These are phyloP conservation scores for Bryoerythrophyllum caledonicum DNA, from an alignment of 225 moss, liverwort and hornwort genomes.

Conservation along the genomic window DNA sequence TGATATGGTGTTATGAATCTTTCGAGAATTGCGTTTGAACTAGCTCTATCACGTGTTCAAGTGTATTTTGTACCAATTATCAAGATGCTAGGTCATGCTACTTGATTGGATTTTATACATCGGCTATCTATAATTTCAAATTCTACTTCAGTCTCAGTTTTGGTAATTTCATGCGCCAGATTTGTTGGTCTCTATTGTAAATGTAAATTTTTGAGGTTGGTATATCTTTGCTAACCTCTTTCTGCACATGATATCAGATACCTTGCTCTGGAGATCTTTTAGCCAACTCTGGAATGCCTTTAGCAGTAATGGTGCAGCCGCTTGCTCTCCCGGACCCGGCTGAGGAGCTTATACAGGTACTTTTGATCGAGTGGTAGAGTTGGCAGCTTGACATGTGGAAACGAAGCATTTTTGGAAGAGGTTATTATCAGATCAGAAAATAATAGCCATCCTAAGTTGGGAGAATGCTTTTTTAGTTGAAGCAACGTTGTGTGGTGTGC, in stretches of 20 bases:
- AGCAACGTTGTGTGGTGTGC: neutral
- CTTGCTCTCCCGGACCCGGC: slow-evolving; percentile 84
- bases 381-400: neutral
- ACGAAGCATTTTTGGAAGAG: neutral
- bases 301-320: slow-evolving; percentile 96
- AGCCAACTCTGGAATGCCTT: slow-evolving; percentile 88
- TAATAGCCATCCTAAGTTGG: neutral
- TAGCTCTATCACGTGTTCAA: neutral
- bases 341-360: slow-evolving; percentile 93
- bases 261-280: slow-evolving; percentile 96
- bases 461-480: neutral
- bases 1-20: slow-evolving; percentile 24
- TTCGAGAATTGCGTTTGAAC: slow-evolving; percentile 7
- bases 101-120: neutral
- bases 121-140: neutral
- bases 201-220: neutral
- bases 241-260: slow-evolving; percentile 55
- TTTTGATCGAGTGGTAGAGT: neutral
- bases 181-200: neutral
- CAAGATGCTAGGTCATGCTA: neutral
- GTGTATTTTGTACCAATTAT: neutral
- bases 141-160: neutral
- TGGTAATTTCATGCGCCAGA: neutral
- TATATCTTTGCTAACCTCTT: slow-evolving; percentile 1
- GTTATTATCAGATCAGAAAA: neutral